phyloP scores from a whole-genome alignment of 352 stramenopile species.

The Pythium graminicola region DNA sequence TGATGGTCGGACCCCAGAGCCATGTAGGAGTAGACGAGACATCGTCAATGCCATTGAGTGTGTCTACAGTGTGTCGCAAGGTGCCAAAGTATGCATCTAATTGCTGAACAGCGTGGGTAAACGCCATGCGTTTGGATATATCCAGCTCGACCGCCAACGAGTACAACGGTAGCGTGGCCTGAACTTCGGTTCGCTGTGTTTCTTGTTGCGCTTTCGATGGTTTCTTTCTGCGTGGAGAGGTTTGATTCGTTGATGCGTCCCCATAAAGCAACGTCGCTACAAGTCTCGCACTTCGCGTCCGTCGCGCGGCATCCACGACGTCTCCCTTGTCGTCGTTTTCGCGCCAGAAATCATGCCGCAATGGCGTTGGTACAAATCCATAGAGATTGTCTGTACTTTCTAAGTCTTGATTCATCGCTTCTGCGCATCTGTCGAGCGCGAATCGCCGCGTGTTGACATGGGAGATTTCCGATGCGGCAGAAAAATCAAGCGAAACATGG shows the following conservation, averaged over 20 bases:
- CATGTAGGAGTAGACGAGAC: conserved; percentile 13
- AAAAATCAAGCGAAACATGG: neutral
- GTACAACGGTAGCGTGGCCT: conserved; percentile 32
- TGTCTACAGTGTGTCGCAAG: conserved; percentile 17
- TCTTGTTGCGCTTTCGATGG: neutral
- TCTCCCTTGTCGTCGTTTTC: conserved; percentile 16
- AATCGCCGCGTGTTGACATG: neutral
- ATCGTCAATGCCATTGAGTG: conserved; percentile 7
- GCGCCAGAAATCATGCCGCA: conserved; percentile 42
- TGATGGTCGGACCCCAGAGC: conserved; percentile 16
- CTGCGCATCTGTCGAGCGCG: too few relatives aligned
- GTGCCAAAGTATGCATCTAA: conserved; percentile 39
- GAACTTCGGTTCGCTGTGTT: neutral
- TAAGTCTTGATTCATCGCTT: too few relatives aligned
- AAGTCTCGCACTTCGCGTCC: conserved; percentile 45
- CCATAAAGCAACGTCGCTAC: conserved; percentile 28
- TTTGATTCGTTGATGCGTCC: neutral
- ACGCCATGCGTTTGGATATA: conserved; percentile 53
- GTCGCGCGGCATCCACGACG: conserved; percentile 27
- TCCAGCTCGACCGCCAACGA: conserved; percentile 38
- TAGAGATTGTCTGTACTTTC: too few relatives aligned
- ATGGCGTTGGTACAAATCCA: conserved; percentile 16
- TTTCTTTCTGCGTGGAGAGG: neutral
- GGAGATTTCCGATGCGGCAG: neutral
- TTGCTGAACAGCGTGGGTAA: conserved; percentile 28